Conservation (phyloP, 176 grass and related monocot genomes). For the Hsuehochloa calcarea region DNA sequence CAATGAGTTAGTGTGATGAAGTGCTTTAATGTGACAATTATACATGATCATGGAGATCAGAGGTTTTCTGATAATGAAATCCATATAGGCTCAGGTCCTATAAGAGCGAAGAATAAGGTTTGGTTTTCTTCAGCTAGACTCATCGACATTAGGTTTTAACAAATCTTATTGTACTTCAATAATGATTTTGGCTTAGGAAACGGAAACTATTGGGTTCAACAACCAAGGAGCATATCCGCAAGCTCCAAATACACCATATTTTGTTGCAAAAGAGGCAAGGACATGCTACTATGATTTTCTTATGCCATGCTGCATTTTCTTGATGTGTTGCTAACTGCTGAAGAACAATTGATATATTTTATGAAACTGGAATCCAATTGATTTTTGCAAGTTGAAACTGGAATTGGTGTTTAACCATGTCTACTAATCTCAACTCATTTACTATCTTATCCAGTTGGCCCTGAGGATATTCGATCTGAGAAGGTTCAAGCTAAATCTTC, state of each 20-base stretch:
- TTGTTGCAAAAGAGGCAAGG: constrained; percentile 67
- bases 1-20: too few relatives aligned
- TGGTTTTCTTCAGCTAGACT: constrained; percentile 23
- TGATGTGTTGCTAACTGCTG: neutral
- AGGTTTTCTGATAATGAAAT: constrained; percentile 60
- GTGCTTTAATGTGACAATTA: too few relatives aligned
- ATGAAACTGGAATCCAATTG: too few relatives aligned
- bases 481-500: constrained; percentile 76
- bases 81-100: constrained; percentile 42
- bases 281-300: neutral
- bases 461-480: constrained; percentile 55
- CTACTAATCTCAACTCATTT: constrained; percentile 1
- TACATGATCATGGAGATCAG: constrained; percentile 53
- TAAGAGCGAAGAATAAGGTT: constrained; percentile 54
- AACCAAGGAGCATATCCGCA: constrained; percentile 65
- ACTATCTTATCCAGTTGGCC: constrained; percentile 50
- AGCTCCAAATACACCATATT: constrained; percentile 49
- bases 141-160: neutral
- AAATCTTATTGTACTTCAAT: constrained; percentile 23
- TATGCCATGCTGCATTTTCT: neutral
- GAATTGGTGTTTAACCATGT: neutral
- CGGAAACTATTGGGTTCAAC: constrained; percentile 48
- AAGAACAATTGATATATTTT: neutral
- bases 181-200: constrained; percentile 41
- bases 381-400: neutral